phyloP scores from a whole-genome alignment of 2,329 filamentous ascomycete genomes.

The Aspergillus puulaauensis region DNA sequence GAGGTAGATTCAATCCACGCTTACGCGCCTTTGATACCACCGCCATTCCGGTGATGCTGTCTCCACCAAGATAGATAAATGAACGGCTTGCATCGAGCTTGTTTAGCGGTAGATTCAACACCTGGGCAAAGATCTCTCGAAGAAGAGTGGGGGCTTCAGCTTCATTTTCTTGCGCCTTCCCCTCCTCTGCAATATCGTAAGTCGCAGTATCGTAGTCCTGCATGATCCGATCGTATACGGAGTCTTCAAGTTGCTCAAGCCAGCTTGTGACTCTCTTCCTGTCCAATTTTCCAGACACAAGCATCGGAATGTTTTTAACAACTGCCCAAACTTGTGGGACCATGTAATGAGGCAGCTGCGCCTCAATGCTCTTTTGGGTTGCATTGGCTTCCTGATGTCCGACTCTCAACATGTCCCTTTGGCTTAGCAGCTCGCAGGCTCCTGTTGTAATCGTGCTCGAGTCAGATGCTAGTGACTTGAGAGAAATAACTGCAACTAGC shows the following conservation, averaged over 20 bases:
- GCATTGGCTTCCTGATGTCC: conserved; percentile 31
- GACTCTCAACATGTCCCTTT: conserved; percentile 19
- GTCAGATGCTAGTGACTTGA: conserved; percentile 27
- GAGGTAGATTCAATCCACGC: conserved; percentile 31
- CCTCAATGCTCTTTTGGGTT: conserved; percentile 39
- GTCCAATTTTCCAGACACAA: conserved; percentile 40
- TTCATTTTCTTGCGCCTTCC: conserved; percentile 15
- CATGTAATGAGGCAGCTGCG: conserved; percentile 48
- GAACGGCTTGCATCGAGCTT: conserved; percentile 35
- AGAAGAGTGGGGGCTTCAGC: conserved; percentile 23
- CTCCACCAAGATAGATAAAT: conserved; percentile 39
- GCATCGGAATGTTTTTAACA: conserved; percentile 41
- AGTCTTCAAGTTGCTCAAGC: conserved; percentile 44
- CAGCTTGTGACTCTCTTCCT: conserved; percentile 42
- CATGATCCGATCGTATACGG: conserved; percentile 41
- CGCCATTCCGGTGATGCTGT: conserved; percentile 42
- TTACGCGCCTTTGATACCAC: conserved; percentile 39
- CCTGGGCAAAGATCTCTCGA: conserved; percentile 34
- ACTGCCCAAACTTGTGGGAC: conserved; percentile 43
- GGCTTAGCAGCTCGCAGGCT: conserved; percentile 33
- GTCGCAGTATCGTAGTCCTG: conserved; percentile 34
- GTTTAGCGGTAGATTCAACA: conserved; percentile 35
- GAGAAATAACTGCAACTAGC: conserved; percentile 46
- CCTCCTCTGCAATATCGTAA: conserved; percentile 18
- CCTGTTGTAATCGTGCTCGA: conserved; percentile 29